Conservation (phyloP, 495 filamentous ascomycete species). For the Xylaria bambusicola region DNA sequence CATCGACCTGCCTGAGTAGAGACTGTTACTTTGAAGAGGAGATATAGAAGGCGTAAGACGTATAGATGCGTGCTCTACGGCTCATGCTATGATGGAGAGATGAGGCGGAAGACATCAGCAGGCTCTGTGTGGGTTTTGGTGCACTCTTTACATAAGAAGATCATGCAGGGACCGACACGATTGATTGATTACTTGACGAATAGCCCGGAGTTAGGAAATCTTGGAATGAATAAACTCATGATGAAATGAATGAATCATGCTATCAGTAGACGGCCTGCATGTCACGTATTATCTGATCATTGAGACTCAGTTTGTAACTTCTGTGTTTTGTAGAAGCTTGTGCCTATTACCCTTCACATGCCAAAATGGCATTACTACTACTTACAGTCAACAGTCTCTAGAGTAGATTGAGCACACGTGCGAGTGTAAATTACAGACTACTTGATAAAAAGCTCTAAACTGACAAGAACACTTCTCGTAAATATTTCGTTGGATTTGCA, state of each 20-base stretch:
- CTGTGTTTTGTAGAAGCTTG: not conserved
- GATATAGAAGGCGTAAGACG: not conserved
- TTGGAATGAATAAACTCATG: not conserved
- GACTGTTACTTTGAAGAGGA: no score
- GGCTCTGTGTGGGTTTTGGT: not conserved
- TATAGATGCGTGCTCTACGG: not conserved
- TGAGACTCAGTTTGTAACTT: not conserved
- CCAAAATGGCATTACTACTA: no score
- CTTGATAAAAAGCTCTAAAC: no score
- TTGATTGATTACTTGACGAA: slow-evolving; percentile 2
- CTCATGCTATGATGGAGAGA: not conserved
- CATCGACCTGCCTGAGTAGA: slow-evolving; percentile 41
- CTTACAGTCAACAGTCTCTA: no score
- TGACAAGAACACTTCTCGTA: no score
- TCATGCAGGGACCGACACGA: not conserved
- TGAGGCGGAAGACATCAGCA: not conserved
- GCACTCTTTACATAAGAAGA: not conserved
- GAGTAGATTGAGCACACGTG: no score
- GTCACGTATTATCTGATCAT: not conserved
- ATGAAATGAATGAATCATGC: not conserved
- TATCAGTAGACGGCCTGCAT: not conserved
- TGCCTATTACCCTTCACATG: no score
- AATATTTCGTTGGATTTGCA: no score
- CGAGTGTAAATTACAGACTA: no score
- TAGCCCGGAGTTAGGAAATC: slow-evolving; percentile 4